Evolutionary conservation across 306 rosid genomes (phyloP).

Genomic region (Prinsepia uniflora): DNA sequence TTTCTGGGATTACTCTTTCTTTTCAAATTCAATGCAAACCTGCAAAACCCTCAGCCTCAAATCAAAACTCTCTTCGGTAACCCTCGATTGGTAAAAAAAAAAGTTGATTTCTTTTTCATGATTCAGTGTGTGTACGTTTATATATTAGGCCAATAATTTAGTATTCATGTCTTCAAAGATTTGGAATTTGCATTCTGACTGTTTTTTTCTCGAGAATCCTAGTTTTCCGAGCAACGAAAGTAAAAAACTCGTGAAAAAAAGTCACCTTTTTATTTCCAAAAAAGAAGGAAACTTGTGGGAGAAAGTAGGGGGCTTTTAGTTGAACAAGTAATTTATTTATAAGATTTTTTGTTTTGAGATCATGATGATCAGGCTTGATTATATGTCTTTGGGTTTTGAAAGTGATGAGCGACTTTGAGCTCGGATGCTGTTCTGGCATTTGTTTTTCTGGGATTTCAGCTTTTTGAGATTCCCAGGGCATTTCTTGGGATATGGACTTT

Average conservation of each 20-base stretch:
- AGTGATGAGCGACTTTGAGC: neutral
- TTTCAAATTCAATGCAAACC: neutral
- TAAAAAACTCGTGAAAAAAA: neutral
- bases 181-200: neutral
- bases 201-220: neutral
- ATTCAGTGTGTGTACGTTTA: neutral
- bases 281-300: neutral
- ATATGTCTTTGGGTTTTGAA: slow-evolving; percentile 8
- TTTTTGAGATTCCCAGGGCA: slow-evolving; percentile 46
- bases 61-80: slow-evolving; percentile 29
- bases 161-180: slow-evolving; percentile 4
- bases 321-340: slow-evolving; percentile 2
- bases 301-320: neutral
- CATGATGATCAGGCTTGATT: too few relatives aligned
- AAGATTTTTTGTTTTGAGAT: neutral
- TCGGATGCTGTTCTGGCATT: slow-evolving; percentile 19
- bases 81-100: neutral
- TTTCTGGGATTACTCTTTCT: slow-evolving; percentile 10
- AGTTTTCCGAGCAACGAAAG: neutral
- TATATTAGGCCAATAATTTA: neutral
- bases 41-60: neutral
- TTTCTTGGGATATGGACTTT: slow-evolving; percentile 55
- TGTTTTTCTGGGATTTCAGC: slow-evolving; percentile 16
- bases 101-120: slow-evolving; percentile 8
- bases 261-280: too few relatives aligned